phyloP scores from a whole-genome alignment of 257 asterid genomes.

The Solanum pinnatisectum region DNA sequence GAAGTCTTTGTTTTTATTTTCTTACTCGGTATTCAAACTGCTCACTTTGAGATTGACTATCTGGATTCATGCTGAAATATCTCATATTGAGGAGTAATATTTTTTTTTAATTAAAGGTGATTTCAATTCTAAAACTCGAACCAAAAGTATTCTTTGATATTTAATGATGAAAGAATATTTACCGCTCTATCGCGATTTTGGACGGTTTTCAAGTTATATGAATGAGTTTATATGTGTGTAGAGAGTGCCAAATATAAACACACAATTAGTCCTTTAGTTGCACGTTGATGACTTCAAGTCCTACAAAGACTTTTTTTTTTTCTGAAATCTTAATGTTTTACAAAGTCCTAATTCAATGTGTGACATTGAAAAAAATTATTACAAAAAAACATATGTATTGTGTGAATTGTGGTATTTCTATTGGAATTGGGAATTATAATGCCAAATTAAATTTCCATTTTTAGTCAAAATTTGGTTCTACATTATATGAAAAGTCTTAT shows the following conservation, averaged over 20 bases:
- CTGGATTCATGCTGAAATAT: background rate
- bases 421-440: background rate
- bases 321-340: background rate
- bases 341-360: background rate
- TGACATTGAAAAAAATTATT: background rate
- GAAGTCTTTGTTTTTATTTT: background rate
- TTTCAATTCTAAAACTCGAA: background rate
- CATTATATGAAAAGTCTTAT: background rate
- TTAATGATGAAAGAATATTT: background rate
- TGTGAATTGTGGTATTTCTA: background rate
- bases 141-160: background rate
- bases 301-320: background rate
- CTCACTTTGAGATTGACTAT: background rate
- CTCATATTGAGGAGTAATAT: background rate
- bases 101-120: background rate
- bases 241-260: background rate
- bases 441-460: background rate
- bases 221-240: background rate
- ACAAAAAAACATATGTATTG: background rate
- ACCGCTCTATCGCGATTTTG: accelerated
- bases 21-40: background rate
- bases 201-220: background rate
- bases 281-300: background rate
- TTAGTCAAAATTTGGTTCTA: background rate
- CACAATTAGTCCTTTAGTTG: background rate